Evolutionary conservation across 2,329 filamentous ascomycete genomes (phyloP).

Genomic region (Aspergillus spinulosporus): DNA sequence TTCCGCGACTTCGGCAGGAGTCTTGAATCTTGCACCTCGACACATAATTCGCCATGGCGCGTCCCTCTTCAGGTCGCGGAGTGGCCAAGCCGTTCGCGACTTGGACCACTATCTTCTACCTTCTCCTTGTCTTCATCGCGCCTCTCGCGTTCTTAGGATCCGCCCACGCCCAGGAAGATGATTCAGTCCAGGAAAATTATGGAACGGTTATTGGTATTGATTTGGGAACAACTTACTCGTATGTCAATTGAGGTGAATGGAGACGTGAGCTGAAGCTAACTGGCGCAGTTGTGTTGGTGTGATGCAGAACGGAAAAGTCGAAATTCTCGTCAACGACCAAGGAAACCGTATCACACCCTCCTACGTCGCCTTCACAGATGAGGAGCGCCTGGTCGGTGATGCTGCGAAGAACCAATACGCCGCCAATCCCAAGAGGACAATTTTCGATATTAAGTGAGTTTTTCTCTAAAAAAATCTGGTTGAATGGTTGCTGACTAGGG

Average conservation of each 20-base stretch:
- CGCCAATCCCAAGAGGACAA: constrained; percentile 71
- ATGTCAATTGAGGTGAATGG: constrained; percentile 18
- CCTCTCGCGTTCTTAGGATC: constrained; percentile 81
- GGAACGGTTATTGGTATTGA: constrained; percentile 96
- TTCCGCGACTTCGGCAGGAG: background rate
- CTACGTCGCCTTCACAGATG: constrained; percentile 94
- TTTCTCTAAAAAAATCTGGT: background rate
- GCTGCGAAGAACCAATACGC: constrained; percentile 95
- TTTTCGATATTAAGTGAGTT: constrained; percentile 81
- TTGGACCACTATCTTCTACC: constrained; percentile 89
- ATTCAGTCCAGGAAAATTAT: constrained; percentile 67
- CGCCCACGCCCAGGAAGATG: constrained; percentile 68
- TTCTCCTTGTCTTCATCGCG: constrained; percentile 80
- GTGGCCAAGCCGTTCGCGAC: constrained; percentile 69
- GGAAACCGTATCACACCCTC: constrained; percentile 95
- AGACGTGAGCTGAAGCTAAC: background rate
- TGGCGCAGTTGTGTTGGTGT: constrained; percentile 77
- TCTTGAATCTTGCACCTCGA: background rate
- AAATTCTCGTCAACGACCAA: constrained; percentile 95
- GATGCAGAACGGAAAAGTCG: constrained; percentile 92
- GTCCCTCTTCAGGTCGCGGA: constrained; percentile 57
- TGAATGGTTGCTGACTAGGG: constrained; percentile 11
- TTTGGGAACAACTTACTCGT: constrained; percentile 79
- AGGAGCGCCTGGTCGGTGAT: constrained; percentile 95
- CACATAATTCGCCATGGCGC: constrained; percentile 53